These are phyloP conservation scores for Clohesyomyces aquaticus DNA, from an alignment of 495 filamentous ascomycete genomes.

Conservation along the genomic window DNA sequence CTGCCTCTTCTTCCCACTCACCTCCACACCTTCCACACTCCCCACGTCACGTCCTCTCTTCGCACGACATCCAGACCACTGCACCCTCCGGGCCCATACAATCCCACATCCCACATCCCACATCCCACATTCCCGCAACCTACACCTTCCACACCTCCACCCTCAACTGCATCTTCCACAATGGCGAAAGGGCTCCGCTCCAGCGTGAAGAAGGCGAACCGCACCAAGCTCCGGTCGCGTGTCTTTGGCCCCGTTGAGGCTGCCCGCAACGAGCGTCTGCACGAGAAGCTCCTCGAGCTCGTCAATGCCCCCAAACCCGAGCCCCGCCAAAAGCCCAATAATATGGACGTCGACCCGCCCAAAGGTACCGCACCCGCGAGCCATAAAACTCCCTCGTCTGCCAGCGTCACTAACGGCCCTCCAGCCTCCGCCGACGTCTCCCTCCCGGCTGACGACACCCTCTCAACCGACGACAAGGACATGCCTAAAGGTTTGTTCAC, in stretches of 20 bases:
- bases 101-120: too few relatives aligned
- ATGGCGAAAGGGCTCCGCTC: slow-evolving; percentile 87
- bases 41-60: too few relatives aligned
- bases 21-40: too few relatives aligned
- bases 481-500: slow-evolving; percentile 34
- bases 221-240: slow-evolving; percentile 69
- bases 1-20: too few relatives aligned
- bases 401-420: background rate
- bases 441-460: too few relatives aligned
- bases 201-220: slow-evolving; percentile 76
- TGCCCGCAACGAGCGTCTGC: slow-evolving; percentile 75
- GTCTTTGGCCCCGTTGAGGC: slow-evolving; percentile 79
- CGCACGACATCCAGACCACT: too few relatives aligned
- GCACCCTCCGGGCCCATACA: too few relatives aligned
- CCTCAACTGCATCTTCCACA: slow-evolving; percentile 32
- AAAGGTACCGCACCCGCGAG: slow-evolving; percentile 22
- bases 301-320: slow-evolving; percentile 65
- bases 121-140: background rate
- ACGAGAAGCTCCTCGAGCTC: slow-evolving; percentile 76
- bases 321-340: slow-evolving; percentile 24
- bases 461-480: slow-evolving; percentile 20
- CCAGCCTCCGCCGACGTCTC: slow-evolving; percentile 11
- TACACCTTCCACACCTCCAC: background rate
- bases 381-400: background rate
- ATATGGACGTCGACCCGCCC: slow-evolving; percentile 47